phyloP scores from a whole-genome alignment of 768 basidiomycete species.

The Pleurotus salmoneostramineus region DNA sequence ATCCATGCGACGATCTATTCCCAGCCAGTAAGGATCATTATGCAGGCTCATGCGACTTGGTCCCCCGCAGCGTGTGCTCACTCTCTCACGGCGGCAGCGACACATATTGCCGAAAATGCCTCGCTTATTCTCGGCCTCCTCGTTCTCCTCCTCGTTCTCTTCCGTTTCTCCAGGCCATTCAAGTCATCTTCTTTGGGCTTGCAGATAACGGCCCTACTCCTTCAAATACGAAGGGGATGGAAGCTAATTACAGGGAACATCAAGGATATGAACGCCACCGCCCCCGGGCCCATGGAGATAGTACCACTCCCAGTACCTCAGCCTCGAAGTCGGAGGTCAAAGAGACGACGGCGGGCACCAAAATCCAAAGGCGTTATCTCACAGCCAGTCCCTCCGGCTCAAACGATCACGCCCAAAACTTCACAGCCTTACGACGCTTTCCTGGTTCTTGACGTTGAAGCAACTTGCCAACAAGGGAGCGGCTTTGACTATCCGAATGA shows the following conservation, averaged over 20 bases:
- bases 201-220: background rate
- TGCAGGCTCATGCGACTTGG: background rate
- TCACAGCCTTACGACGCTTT: conserved; percentile 68
- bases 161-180: background rate
- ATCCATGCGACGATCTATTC: background rate
- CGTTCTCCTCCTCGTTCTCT: background rate
- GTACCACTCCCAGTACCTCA: background rate
- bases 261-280: background rate
- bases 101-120: background rate
- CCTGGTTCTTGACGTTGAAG: conserved; percentile 88
- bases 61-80: background rate
- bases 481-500: conserved; percentile 89
- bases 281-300: background rate
- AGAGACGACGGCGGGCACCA: background rate
- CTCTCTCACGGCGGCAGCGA: background rate
- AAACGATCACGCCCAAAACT: conserved; percentile 12
- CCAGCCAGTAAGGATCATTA: background rate
- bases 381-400: conserved; percentile 11
- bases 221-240: background rate
- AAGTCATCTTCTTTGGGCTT: background rate
- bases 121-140: background rate
- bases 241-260: background rate
- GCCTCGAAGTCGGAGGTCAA: background rate
- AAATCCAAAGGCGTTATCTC: background rate
- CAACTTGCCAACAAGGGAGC: conserved; percentile 67